Percentiles rank a stretch among this genome's conserved stretches.
Conservation (phyloP, 306 rosid species). For the Corylus avellana region DNA sequence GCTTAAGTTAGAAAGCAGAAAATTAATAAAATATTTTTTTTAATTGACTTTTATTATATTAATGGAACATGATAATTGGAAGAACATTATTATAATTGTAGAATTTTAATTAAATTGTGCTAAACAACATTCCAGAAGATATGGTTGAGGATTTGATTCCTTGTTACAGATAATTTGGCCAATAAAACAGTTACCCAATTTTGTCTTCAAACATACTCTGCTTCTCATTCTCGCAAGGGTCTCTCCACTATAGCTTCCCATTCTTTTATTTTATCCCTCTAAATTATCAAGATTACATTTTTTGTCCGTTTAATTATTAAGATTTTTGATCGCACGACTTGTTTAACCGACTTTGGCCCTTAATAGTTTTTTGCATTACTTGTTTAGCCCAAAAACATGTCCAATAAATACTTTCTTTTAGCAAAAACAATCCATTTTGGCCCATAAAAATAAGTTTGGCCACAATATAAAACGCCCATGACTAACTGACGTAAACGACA, state of each 20-base stretch:
- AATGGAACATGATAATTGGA: not conserved
- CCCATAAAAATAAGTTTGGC: too few species aligned
- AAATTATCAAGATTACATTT: not conserved
- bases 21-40: not conserved
- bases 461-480: too few species aligned
- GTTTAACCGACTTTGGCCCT: too few species aligned
- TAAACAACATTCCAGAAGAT: constrained; percentile 29
- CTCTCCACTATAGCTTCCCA: not conserved
- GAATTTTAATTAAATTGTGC: not conserved
- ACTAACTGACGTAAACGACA: too few species aligned
- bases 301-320: too few species aligned
- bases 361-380: not conserved
- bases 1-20: not conserved
- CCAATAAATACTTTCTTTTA: too few species aligned
- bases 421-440: too few species aligned
- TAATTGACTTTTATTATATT: constrained; percentile 4
- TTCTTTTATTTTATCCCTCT: not conserved
- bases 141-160: constrained; percentile 37
- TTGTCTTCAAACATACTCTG: not conserved
- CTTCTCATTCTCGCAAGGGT: not conserved
- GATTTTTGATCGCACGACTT: too few species aligned
- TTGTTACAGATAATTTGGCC: constrained; percentile 10
- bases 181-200: constrained; percentile 16
- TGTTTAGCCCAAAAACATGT: too few species aligned
- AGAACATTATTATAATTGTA: not conserved